phyloP scores from a whole-genome alignment of 139 green algal genomes.

The Coelastrella sp. region DNA sequence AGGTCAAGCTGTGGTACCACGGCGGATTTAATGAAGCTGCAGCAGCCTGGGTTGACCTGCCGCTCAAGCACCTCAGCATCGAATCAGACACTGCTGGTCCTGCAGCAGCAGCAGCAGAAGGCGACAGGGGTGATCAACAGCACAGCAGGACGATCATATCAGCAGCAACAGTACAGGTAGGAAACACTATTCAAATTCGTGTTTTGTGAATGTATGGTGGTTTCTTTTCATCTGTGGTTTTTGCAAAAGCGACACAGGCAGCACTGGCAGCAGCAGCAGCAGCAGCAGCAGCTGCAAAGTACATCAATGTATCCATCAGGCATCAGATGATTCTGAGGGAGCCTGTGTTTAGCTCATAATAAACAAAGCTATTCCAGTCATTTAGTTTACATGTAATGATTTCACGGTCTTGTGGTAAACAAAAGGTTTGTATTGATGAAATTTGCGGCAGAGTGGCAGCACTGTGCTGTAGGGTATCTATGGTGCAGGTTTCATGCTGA shows the following conservation, averaged over 20 bases:
- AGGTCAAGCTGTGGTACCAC: slow-evolving; percentile 11
- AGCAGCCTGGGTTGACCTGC: slow-evolving; percentile 15
- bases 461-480: too few species aligned
- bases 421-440: too few species aligned
- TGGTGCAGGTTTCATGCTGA: too few species aligned
- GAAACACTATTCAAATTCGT: neutral
- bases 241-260: neutral
- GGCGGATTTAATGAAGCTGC: slow-evolving; percentile 1
- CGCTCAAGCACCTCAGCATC: neutral
- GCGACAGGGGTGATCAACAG: neutral
- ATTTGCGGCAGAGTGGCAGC: too few species aligned
- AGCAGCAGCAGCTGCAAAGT: neutral
- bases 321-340: too few species aligned
- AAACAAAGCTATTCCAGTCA: too few species aligned
- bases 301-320: neutral
- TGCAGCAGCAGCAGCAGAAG: neutral
- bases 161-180: neutral
- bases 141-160: neutral
- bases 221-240: too few species aligned
- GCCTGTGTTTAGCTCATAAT: too few species aligned
- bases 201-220: too few species aligned
- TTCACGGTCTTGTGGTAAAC: too few species aligned
- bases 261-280: neutral
- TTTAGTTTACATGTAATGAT: too few species aligned
- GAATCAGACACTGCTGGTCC: neutral